Percentiles rank a stretch among this genome's conserved stretches.
phyloP scores from a whole-genome alignment of 1,139 yeast species.

The Yamadazyma oceani region DNA sequence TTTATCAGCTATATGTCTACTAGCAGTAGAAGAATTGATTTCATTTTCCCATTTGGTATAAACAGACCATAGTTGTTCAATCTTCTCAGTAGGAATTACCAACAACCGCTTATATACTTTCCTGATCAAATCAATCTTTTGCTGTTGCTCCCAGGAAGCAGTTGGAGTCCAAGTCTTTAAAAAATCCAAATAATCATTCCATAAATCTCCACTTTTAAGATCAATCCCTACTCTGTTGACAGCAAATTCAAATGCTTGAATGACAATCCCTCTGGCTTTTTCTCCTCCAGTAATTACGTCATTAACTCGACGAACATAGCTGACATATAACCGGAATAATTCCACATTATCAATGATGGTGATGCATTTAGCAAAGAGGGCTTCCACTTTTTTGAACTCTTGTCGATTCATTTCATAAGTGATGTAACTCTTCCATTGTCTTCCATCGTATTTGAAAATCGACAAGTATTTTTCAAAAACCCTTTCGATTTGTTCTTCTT shows the following conservation, averaged over 20 bases:
- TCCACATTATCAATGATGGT: constrained; percentile 59
- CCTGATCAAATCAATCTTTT: constrained; percentile 74
- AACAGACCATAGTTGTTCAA: constrained; percentile 78
- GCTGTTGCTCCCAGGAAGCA: constrained; percentile 86
- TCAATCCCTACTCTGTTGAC: constrained; percentile 78
- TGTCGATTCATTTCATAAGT: constrained; percentile 67
- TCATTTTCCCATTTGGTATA: constrained; percentile 85
- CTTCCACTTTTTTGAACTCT: constrained; percentile 67
- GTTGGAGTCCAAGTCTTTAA: constrained; percentile 76
- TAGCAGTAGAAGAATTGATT: constrained; percentile 71
- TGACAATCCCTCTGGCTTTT: constrained; percentile 71
- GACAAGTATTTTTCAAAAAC: constrained; percentile 62
- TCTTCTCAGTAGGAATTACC: constrained; percentile 66
- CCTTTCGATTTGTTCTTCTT: constrained; percentile 59
- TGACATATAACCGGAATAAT: constrained; percentile 73
- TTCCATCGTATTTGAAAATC: constrained; percentile 64
- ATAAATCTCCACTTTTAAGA: constrained; percentile 65
- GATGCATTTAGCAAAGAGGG: constrained; percentile 61
- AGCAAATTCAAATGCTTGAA: constrained; percentile 85
- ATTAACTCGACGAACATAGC: constrained; percentile 76
- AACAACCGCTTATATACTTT: constrained; percentile 72
- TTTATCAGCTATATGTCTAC: constrained; percentile 80
- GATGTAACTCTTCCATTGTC: constrained; percentile 73
- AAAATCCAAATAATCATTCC: constrained; percentile 85
- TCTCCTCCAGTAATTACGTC: constrained; percentile 84